These are phyloP conservation scores for Teratosphaeria gauchensis DNA, from an alignment of 2,329 filamentous ascomycete species.

Conservation along the genomic window DNA sequence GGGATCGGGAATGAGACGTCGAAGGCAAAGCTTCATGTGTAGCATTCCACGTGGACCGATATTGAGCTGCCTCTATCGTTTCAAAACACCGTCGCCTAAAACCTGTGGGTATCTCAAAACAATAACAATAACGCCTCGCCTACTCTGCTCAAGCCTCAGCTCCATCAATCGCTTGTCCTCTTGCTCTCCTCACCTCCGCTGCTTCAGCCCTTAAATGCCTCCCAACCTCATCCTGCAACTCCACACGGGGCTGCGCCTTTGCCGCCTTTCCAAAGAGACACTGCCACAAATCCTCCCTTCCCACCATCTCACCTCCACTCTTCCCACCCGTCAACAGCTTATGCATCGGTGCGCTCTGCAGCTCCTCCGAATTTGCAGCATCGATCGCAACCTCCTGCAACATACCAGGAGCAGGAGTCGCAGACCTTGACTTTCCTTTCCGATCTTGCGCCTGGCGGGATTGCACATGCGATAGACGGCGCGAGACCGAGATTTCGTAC, in stretches of 20 bases:
- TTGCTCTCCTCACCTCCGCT: slow-evolving; percentile 30
- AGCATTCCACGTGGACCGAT: no score
- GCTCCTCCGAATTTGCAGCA: slow-evolving; percentile 71
- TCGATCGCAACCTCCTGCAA: slow-evolving; percentile 56
- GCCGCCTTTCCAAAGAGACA: slow-evolving; percentile 63
- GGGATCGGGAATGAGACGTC: no score
- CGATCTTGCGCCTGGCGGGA: slow-evolving; percentile 19
- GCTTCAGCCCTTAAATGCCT: slow-evolving; percentile 46
- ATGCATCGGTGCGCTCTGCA: slow-evolving; percentile 62
- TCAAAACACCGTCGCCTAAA: not conserved
- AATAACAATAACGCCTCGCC: not conserved
- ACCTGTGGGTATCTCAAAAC: not conserved
- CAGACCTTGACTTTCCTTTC: slow-evolving; percentile 20
- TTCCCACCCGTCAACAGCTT: slow-evolving; percentile 62
- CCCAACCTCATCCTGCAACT: slow-evolving; percentile 31
- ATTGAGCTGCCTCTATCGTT: not conserved
- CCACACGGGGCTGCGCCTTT: slow-evolving; percentile 18
- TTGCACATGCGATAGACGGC: slow-evolving; percentile 67
- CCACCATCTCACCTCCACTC: slow-evolving; percentile 69
- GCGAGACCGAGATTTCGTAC: slow-evolving; percentile 71
- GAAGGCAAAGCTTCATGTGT: no score
- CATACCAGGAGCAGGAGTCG: slow-evolving; percentile 17
- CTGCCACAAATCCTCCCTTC: slow-evolving; percentile 71
- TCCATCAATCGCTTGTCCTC: not conserved
- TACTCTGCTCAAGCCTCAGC: not conserved